These are phyloP conservation scores for Trypanosoma brucei DNA, from an alignment of 208 protist species.

Conservation along the genomic window DNA sequence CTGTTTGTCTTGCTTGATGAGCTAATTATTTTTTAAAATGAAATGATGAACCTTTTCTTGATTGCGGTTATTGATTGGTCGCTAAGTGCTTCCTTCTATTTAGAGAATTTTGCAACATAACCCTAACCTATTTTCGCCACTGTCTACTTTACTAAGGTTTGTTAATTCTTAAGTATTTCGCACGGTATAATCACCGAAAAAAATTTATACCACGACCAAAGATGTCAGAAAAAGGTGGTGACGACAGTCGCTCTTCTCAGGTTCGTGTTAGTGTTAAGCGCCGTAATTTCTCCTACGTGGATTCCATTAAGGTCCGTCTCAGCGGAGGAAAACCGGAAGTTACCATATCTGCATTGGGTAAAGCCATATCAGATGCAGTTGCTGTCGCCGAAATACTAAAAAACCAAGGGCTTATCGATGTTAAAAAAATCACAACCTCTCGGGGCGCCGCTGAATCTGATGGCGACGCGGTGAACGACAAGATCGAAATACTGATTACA, in stretches of 20 bases:
- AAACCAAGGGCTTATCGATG: conserved; percentile 74
- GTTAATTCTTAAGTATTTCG: too few species aligned
- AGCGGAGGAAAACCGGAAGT: conserved; percentile 64
- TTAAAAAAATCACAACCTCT: conserved; percentile 82
- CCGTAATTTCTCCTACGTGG: conserved; percentile 78
- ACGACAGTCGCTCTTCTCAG: conserved; percentile 37
- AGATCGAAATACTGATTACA: conserved; percentile 30
- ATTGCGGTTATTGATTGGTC: too few species aligned
- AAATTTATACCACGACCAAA: too few species aligned
- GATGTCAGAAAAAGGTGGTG: conserved; percentile 11
- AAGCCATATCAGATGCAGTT: conserved; percentile 81
- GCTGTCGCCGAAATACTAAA: conserved; percentile 85
- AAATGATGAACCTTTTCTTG: too few species aligned
- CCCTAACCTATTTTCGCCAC: too few species aligned
- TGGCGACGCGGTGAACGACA: conserved; percentile 13
- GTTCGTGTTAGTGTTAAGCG: conserved; percentile 75
- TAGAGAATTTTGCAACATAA: too few species aligned
- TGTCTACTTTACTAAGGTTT: too few species aligned
- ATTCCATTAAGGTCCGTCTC: conserved; percentile 82
- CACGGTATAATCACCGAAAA: too few species aligned
- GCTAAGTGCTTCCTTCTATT: too few species aligned
- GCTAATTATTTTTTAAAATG: too few species aligned
- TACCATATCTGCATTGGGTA: conserved; percentile 74
- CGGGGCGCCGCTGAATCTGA: conserved; percentile 59
- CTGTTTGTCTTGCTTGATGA: too few species aligned